Evolutionary conservation across 495 filamentous ascomycete genomes (phyloP), one percentile per base, ranked within the genome.

Genomic region (Mycothermus thermophilus): DNA sequence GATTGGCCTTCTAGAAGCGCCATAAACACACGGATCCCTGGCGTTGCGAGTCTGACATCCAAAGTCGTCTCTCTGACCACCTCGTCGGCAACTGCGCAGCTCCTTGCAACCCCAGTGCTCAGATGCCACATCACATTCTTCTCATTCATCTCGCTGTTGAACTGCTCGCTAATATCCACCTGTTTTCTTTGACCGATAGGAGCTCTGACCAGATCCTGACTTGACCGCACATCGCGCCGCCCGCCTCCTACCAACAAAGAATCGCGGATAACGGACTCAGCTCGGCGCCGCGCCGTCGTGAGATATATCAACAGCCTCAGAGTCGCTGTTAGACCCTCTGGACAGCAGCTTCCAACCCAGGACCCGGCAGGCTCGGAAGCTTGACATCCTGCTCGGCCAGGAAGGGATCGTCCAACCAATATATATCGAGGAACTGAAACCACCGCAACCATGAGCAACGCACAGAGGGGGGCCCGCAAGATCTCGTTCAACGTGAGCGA

Each of bases 401-500:
- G 3, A n/a, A 15, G 19, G 8, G 13, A n/a, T 4, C 19, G 19
- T 18, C 15, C 30, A 22, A 5, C 37, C 12, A 22, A 7, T 12
- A 2, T 19, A 18, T 19, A 8, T 2, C 19, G 19, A n/a, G 24
- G 24, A 16, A 14, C 9, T 12, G 33, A 25, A 8, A 24, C 19
- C 23, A 13, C 16, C 40, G 23, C 27, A 32, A 43, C 26, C 32
- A 55, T 55, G 52, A 55, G 52, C 32, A 55, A 47, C 49, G 46
- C 46, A 27, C 49, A 46, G 31, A 35, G 43, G 35, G 69, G 67
- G 42, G 93, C 90, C 50, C 73, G 92, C 41, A 99, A 96, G 75
- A 99, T 99, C 55, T 94, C 86, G 28, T 99, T 99, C 75, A 99
- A 99, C 51, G 92, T 99, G 27, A 93, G 85, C 46, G 92, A 99